Base-by-base conservation (phyloP, 768 basidiomycete species). In the Suillus subaureus region DNA sequence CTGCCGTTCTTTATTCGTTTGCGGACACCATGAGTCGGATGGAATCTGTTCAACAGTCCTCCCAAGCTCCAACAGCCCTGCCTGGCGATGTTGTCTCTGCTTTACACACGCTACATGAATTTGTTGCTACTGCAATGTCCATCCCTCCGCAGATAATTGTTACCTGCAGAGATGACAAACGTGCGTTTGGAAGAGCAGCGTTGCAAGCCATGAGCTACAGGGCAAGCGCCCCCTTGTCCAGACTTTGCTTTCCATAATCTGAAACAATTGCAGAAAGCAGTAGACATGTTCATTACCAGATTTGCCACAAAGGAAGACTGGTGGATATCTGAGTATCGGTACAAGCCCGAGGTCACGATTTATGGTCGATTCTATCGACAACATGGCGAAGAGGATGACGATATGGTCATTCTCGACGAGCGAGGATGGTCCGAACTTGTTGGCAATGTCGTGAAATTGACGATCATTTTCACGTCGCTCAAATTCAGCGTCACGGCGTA, bases 281-380 rank as follows among this genome's bases (percentile, higher is more conserved):
- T 69, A 43, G 75, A 76, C 26, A 21, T 77, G 31, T 76, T 76
- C 64, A 72, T 76, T 5, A 77, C 76, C 40, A 77, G 75, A 28
- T 76, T 76, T 43, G 75, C 75, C 26, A 76, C 76, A 58, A 76
- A 76, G 51, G 75, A 76, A 56, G 75, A 76, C 28, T 76, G 75
- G 75, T 76, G 76, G 76, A 72, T 76, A 75, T 78, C 75, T 43
- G 75, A 76, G 56, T 73, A 63, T 62, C 70, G 64, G 66, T 76
- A 76, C 33, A 76, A 77, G 61, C 75, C 75, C 6, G 76, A 76
- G 54, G 75, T 76, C 37, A 66, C 76, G n/a, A 73, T 76, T 33
- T 76, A 77, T 55, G 75, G 75, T 43, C 74, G 76, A 26, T 76
- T 76, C 62, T 78, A 70, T 63, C 75, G 75, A 37, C 54, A 73